phyloP scores from a whole-genome alignment of 2,329 filamentous ascomycete species.

The Epichloe uncinata region DNA sequence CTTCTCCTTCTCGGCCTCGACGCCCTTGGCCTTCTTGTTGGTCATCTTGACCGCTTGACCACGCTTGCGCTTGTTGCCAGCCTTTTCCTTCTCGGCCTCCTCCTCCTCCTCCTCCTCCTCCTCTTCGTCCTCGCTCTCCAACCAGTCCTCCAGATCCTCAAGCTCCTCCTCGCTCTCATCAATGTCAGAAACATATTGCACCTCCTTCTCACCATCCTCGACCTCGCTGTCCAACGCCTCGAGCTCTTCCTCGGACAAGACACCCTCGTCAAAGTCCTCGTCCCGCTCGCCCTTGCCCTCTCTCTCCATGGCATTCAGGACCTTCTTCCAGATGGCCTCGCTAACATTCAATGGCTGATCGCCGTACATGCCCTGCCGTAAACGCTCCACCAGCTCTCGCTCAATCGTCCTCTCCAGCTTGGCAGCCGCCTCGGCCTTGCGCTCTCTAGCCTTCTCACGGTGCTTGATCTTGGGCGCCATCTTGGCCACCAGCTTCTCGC shows the following conservation, averaged over 20 bases:
- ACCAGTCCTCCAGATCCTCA: slow-evolving; percentile 81
- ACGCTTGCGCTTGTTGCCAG: slow-evolving; percentile 43
- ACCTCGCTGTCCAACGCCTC: slow-evolving; percentile 56
- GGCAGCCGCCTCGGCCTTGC: slow-evolving; percentile 67
- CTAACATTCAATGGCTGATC: slow-evolving; percentile 92
- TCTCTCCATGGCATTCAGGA: slow-evolving; percentile 78
- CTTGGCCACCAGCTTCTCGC: slow-evolving; percentile 78
- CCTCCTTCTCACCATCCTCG: slow-evolving; percentile 61
- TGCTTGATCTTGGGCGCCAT: slow-evolving; percentile 79
- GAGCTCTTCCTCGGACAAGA: slow-evolving; percentile 63
- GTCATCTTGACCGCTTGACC: slow-evolving; percentile 33
- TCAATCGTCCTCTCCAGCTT: slow-evolving; percentile 96
- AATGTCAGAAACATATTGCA: slow-evolving; percentile 89
- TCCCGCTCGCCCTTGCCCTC: slow-evolving; percentile 73
- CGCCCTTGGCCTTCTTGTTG: slow-evolving; percentile 34
- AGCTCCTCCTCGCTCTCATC: slow-evolving; percentile 73
- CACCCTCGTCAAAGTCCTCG: slow-evolving; percentile 77
- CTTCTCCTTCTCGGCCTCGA: slow-evolving; percentile 59
- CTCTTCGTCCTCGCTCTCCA: slow-evolving; percentile 55
- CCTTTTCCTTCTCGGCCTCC: slow-evolving; percentile 41
- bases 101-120: slow-evolving; percentile 47
- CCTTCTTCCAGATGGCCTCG: slow-evolving; percentile 93
- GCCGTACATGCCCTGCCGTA: slow-evolving; percentile 87
- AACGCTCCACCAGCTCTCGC: slow-evolving; percentile 78
- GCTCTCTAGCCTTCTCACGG: slow-evolving; percentile 61